Evolutionary conservation across 1,139 yeast genomes (phyloP).

Genomic region (Saccharomycopsis phalli): DNA sequence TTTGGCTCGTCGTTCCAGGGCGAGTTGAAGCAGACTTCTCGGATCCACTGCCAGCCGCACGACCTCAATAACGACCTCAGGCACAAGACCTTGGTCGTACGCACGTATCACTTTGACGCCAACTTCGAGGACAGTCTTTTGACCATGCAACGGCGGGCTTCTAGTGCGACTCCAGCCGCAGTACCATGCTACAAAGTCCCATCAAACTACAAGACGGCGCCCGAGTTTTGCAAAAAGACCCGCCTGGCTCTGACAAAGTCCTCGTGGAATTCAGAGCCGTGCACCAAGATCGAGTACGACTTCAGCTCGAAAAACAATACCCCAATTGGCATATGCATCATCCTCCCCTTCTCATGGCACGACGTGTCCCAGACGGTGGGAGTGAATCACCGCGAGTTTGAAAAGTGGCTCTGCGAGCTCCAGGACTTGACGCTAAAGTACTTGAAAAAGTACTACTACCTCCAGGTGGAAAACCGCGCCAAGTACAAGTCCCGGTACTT

Average conservation of each 20-base stretch:
- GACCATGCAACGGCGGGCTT: not conserved
- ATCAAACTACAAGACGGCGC: too few species aligned
- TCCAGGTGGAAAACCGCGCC: slow-evolving; percentile 7
- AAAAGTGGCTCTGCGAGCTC: slow-evolving; percentile 19
- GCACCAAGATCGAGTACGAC: slow-evolving; percentile 19
- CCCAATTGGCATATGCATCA: slow-evolving; percentile 19
- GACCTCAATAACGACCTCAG: slow-evolving; percentile 5
- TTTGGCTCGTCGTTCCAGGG: slow-evolving; percentile 19
- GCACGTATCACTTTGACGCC: slow-evolving; percentile 20
- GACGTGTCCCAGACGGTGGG: slow-evolving; percentile 17
- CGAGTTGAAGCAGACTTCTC: slow-evolving; percentile 15
- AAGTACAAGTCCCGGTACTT: slow-evolving; percentile 7
- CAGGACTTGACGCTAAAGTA: slow-evolving; percentile 19
- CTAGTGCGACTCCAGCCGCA: too few species aligned
- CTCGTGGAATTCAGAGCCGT: slow-evolving; percentile 13
- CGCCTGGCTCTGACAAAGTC: not conserved
- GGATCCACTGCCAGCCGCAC: slow-evolving; percentile 19
- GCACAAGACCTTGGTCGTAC: slow-evolving; percentile 15
- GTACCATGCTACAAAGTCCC: too few species aligned
- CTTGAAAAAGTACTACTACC: slow-evolving; percentile 14
- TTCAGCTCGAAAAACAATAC: slow-evolving; percentile 18
- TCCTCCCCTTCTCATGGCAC: slow-evolving; percentile 13
- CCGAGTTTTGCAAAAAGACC: not conserved
- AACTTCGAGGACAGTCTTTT: slow-evolving; percentile 13
- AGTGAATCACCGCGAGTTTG: slow-evolving; percentile 18